Evolutionary conservation across 352 stramenopile genomes (phyloP).

Genomic region (Plasmopara muralis): DNA sequence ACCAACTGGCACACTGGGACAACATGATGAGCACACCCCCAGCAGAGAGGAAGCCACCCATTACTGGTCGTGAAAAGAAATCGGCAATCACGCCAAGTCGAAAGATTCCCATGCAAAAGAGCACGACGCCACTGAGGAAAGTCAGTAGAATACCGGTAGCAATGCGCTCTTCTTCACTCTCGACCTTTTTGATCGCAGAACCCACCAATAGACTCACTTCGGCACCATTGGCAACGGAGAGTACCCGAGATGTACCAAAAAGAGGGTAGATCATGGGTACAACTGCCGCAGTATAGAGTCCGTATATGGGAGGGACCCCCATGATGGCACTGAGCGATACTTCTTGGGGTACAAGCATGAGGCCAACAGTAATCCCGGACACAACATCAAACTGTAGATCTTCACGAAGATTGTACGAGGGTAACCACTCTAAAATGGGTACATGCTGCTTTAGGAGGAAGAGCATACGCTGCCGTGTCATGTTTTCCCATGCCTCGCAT

Average conservation of each 20-base stretch:
- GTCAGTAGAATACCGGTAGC: slow-evolving; percentile 61
- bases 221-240: slow-evolving; percentile 60
- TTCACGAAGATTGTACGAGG: slow-evolving; percentile 45
- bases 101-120: slow-evolving; percentile 50
- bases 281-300: slow-evolving; percentile 62
- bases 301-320: slow-evolving; percentile 61
- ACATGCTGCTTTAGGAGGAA: slow-evolving; percentile 50
- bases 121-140: slow-evolving; percentile 55
- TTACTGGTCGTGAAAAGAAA: slow-evolving; percentile 69
- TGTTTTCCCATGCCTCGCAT: slow-evolving; percentile 4
- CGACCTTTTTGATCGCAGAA: slow-evolving; percentile 42
- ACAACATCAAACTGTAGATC: slow-evolving; percentile 68
- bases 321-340: slow-evolving; percentile 90
- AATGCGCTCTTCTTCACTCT: slow-evolving; percentile 51
- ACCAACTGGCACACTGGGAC: slow-evolving; percentile 54
- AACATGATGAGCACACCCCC: slow-evolving; percentile 62
- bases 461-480: slow-evolving; percentile 27
- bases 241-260: slow-evolving; percentile 53
- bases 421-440: slow-evolving; percentile 69
- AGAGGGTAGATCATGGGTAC: slow-evolving; percentile 68
- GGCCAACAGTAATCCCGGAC: slow-evolving; percentile 62
- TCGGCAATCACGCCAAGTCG: slow-evolving; percentile 54
- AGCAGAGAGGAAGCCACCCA: slow-evolving; percentile 66
- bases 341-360: slow-evolving; percentile 90
- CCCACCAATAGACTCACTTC: slow-evolving; percentile 63